Evolutionary conservation across 306 rosid species (phyloP).

Genomic region (Prunus armeniaca): DNA sequence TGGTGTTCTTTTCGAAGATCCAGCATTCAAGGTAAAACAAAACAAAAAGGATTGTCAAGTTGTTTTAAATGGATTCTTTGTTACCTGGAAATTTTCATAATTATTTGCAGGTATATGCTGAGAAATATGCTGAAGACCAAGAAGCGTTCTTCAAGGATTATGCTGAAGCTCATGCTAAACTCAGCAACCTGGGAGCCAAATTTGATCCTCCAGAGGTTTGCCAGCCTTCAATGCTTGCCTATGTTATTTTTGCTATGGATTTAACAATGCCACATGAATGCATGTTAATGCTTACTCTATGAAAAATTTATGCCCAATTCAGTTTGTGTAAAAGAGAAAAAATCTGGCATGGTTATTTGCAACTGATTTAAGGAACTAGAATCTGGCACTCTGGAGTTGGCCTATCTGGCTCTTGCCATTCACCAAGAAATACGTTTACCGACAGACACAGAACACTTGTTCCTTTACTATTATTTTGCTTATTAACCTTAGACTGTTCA

Average conservation of each 20-base stretch:
- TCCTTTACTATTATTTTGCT: background rate
- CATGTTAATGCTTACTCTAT: slow-evolving; percentile 13
- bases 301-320: background rate
- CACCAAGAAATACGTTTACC: background rate
- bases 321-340: no score
- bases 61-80: background rate
- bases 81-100: background rate
- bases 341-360: background rate
- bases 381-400: background rate
- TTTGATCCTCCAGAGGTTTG: slow-evolving; percentile 96
- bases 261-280: background rate
- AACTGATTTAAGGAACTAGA: background rate
- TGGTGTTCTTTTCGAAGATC: slow-evolving; percentile 89
- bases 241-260: slow-evolving; percentile 2
- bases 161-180: slow-evolving; percentile 99
- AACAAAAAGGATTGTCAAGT: background rate
- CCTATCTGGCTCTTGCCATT: background rate
- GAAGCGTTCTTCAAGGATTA: slow-evolving; percentile 91
- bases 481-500: slow-evolving; percentile 2
- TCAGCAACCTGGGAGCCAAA: slow-evolving; percentile 90
- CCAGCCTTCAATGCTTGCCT: slow-evolving; percentile 2
- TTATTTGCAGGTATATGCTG: slow-evolving; percentile 70
- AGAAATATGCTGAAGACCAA: slow-evolving; percentile 86
- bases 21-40: slow-evolving; percentile 73
- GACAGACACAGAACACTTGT: background rate